Evolutionary conservation across 2,329 filamentous ascomycete genomes (phyloP), one percentile per base, ranked within the genome.

Genomic region (Kalaharituber pfeilii): DNA sequence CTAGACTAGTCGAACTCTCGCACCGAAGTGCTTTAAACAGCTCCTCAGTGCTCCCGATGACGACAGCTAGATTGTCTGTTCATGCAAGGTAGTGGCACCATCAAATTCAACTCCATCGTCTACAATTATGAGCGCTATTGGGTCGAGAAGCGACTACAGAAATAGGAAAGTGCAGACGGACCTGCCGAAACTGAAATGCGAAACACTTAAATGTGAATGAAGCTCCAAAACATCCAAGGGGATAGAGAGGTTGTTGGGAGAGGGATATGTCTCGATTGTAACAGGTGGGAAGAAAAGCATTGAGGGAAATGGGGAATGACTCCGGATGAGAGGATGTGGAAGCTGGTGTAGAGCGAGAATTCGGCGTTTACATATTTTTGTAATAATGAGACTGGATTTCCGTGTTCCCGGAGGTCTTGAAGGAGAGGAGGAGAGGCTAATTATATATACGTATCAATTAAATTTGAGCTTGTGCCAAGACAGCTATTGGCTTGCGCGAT

Each of bases 301-400:
- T 62, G 75, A 76, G 86, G 85, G 60, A 94, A 91, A 68, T 96
- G 93, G 67, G 86, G 86, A 56, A 78, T 73, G 58, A 94, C 96
- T 51, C 83, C 89, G 0, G 75, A 80, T 8, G 81, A 88, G 68
- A 78, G 76, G 59, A 76, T 76, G 20, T 95, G 86, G 86, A 82
- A 75, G 29, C 74, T 91, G 6, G 73, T 78, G 33, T 72, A 81
- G 8, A 69, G 68, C 36, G 69, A 69, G 26, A 69, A 70, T 54
- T 72, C 69, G 58, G 78, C 86, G 0, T 74, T 94, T 64, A 82
- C 89, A 1, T 96, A 95, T 69, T 88, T 80, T 67, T 94, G 89
- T 68, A 84, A 88, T 68, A 96, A 96, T 63, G 88, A 96, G 73
- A 94, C 86, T 0, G 86, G 66, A 94, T 93, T 62, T 86, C 82